Evolutionary conservation across 1,284 basidiomycete species (phyloP), one percentile per base, ranked within the genome.

Genomic region (Microstroma glucosiphilum): DNA sequence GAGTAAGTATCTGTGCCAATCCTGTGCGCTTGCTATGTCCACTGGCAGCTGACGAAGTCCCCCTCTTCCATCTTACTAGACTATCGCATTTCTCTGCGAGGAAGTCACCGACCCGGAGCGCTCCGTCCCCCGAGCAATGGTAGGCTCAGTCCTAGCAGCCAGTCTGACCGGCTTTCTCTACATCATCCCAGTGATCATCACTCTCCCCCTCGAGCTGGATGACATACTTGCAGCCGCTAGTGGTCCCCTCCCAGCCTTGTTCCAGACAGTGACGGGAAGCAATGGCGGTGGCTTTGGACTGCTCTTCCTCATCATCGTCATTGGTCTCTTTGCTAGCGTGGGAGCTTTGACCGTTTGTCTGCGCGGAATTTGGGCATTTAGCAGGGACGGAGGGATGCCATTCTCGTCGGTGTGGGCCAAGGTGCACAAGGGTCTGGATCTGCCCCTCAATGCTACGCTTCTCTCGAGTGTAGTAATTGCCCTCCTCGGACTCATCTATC

Each of bases 341-440:
- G 82, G 82, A 2, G 80, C 80, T 8, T 71, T 82, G 15, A 82
- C 82, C 11, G 82, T 81, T 7, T 80, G 81, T 12, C 80, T 80
- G 12, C 76, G 82, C 19, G 80, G 79, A 63, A 80, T 80, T 7
- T 82, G 81, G 81, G 79, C 82, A 1, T 82, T 82, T 67, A 75
- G 80, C 7, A 75, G 82, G 30, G 82, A 82, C 56, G 81, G 80
- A 26, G 82, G 80, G 25, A 40, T 62, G 25, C 60, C 60, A n/a
- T 77, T 77, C 8, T 78, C 74, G 54, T 68, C 69, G 26, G 68
- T 75, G 64, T 81, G 80, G 80, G 69, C 72, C 25, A 70, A 72
- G 41, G 81, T 82, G 62, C 79, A 81, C 70, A 72, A 75, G 40
- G 65, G 71, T 19, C 77, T 78, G 60, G 79, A 79, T 23, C 69